A percentile compares a stretch with the other conserved stretches of the same genome.
phyloP scores from a whole-genome alignment of 2,329 filamentous ascomycete species.

The Pseudogymnoascus sp. region DNA sequence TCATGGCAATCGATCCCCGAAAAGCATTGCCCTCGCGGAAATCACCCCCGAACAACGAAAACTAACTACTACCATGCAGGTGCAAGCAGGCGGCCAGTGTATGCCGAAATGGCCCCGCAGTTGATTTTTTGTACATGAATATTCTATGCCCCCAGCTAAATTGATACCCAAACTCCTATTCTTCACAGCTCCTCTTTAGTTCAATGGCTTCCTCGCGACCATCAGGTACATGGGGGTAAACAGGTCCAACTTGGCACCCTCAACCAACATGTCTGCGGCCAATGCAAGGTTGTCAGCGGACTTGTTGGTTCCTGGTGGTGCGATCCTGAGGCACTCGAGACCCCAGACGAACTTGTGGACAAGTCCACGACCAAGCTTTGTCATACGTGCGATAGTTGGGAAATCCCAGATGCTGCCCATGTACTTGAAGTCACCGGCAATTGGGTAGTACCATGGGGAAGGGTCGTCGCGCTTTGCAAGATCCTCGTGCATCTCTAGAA shows the following conservation, averaged over 20 bases:
- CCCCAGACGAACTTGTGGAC: slow-evolving; percentile 69
- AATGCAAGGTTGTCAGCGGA: slow-evolving; percentile 82
- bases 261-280: slow-evolving; percentile 77
- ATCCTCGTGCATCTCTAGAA: slow-evolving; percentile 76
- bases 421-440: slow-evolving; percentile 78
- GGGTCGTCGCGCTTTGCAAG: slow-evolving; percentile 66
- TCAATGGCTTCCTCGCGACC: slow-evolving; percentile 73
- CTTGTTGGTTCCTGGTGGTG: slow-evolving; percentile 81
- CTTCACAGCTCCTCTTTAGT: not conserved
- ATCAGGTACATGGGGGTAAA: slow-evolving; percentile 99
- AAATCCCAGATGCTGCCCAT: slow-evolving; percentile 72
- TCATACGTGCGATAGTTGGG: slow-evolving; percentile 82
- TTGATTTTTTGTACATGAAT: slow-evolving; percentile 7
- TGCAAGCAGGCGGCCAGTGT: not conserved
- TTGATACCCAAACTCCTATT: not conserved
- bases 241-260: slow-evolving; percentile 78
- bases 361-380: slow-evolving; percentile 65
- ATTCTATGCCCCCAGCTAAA: slow-evolving; percentile 6
- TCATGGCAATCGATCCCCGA: slow-evolving; percentile 4
- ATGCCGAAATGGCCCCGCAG: not conserved
- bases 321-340: slow-evolving; percentile 65
- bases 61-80: slow-evolving; percentile 4
- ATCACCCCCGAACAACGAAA: slow-evolving; percentile 5
- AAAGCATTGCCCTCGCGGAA: not conserved
- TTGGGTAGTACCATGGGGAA: slow-evolving; percentile 89